phyloP scores from a whole-genome alignment of 2,329 filamentous ascomycete genomes.

The Furcasterigmium sp. region DNA sequence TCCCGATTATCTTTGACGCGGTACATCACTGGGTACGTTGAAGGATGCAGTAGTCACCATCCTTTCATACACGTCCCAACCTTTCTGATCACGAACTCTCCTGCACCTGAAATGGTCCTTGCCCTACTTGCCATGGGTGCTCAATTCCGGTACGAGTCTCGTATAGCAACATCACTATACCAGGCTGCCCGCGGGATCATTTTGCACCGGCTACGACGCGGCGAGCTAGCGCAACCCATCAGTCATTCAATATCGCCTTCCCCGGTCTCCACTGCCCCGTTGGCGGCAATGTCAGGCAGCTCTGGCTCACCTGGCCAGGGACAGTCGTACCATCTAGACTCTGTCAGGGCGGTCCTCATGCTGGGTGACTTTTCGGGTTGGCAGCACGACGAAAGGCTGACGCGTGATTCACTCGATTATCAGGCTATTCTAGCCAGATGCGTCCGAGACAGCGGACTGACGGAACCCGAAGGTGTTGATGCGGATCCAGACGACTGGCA shows the following conservation, averaged over 20 bases:
- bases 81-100: slow-evolving; percentile 1
- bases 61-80: slow-evolving; percentile 5
- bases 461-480: neutral
- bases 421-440: slow-evolving; percentile 3
- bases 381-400: slow-evolving; percentile 3
- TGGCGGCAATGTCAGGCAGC: too few species aligned
- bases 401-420: slow-evolving; percentile 2
- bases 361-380: slow-evolving; percentile 1
- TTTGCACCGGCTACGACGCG: too few species aligned
- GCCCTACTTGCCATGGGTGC: slow-evolving; percentile 2
- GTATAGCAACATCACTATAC: neutral
- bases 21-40: slow-evolving; percentile 3
- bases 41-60: slow-evolving; percentile 4
- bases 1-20: neutral
- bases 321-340: too few species aligned
- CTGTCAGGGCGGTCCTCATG: slow-evolving; percentile 1
- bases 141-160: slow-evolving; percentile 3
- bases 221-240: too few species aligned
- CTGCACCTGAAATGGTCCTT: slow-evolving; percentile 2
- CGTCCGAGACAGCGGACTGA: neutral
- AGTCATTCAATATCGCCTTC: too few species aligned
- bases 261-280: too few species aligned
- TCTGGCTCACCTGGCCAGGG: too few species aligned
- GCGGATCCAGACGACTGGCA: slow-evolving; percentile 1
- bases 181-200: neutral